phyloP scores from a whole-genome alignment of 2,329 filamentous ascomycete species.

The Beauveria medogensis region DNA sequence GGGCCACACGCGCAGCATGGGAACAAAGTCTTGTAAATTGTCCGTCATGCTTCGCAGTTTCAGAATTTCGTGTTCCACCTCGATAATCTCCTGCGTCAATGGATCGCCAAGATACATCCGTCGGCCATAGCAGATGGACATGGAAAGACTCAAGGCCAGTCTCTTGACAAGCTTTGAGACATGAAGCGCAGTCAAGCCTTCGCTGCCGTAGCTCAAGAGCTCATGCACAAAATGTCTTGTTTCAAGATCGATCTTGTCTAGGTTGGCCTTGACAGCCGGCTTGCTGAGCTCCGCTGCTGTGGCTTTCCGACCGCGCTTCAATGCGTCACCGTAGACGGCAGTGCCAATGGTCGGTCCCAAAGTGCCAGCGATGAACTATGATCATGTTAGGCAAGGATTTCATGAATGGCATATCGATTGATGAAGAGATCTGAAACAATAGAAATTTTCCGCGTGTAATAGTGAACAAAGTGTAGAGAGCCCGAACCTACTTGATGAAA shows the following conservation, averaged over 20 bases:
- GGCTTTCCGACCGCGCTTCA: conserved; percentile 1
- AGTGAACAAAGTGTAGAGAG: no score
- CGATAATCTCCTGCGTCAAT: conserved; percentile 1
- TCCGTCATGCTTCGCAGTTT: conserved; percentile 7
- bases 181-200: background rate
- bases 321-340: background rate
- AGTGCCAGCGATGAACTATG: conserved; percentile 1
- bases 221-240: conserved; percentile 1
- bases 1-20: background rate
- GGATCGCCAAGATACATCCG: conserved; percentile 3
- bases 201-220: background rate
- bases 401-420: background rate
- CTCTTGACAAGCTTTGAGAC: conserved; percentile 2
- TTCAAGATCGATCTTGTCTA: conserved; percentile 2
- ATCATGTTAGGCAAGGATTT: background rate
- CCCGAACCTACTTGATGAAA: background rate
- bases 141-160: background rate
- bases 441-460: no score
- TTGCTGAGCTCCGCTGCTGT: conserved; percentile 6
- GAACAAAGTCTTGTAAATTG: conserved; percentile 2
- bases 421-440: background rate
- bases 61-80: conserved; percentile 2
- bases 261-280: conserved; percentile 2
- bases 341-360: conserved; percentile 3
- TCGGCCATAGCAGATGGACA: conserved; percentile 8